Conservation (phyloP, 2,329 filamentous ascomycete genomes). For the Pestalotiopsis sp. region DNA sequence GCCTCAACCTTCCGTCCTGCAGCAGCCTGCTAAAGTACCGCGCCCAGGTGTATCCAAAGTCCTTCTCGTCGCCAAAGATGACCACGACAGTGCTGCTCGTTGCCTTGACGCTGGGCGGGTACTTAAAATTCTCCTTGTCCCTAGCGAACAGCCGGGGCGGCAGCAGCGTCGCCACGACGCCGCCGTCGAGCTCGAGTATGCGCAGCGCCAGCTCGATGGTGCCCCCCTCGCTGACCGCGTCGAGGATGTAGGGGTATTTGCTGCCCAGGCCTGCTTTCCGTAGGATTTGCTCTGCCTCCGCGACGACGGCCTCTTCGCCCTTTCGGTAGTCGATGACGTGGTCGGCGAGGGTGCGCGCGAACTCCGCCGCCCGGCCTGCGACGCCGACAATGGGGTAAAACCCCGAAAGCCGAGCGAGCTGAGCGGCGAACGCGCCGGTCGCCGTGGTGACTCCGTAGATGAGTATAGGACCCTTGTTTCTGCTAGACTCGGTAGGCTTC, state of each 20-base stretch:
- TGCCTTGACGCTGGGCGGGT: constrained; percentile 17
- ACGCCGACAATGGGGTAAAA: constrained; percentile 63
- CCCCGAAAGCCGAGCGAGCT: constrained; percentile 53
- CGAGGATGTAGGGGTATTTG: constrained; percentile 52
- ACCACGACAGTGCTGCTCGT: constrained; percentile 21
- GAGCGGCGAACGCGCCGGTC: constrained; percentile 58
- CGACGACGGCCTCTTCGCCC: constrained; percentile 51
- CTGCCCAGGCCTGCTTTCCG: constrained; percentile 37
- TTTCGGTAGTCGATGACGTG: constrained; percentile 59
- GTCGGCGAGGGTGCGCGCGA: constrained; percentile 54
- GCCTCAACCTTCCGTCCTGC: constrained; percentile 38
- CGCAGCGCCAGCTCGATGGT: constrained; percentile 42
- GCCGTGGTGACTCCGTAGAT: constrained; percentile 57
- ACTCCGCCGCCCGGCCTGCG: constrained; percentile 50
- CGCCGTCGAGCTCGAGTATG: constrained; percentile 39
- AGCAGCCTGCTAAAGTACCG: constrained; percentile 36
- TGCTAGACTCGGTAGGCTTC: not conserved
- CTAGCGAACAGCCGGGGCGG: constrained; percentile 26
- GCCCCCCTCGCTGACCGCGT: constrained; percentile 56
- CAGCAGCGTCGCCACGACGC: constrained; percentile 39
- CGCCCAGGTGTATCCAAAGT: constrained; percentile 32
- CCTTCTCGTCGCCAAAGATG: constrained; percentile 21
- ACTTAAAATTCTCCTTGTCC: constrained; percentile 24
- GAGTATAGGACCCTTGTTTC: constrained; percentile 32
- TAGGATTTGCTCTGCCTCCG: constrained; percentile 34